Evolutionary conservation across 2,329 filamentous ascomycete species (phyloP).

Genomic region (Aureobasidium sp.): DNA sequence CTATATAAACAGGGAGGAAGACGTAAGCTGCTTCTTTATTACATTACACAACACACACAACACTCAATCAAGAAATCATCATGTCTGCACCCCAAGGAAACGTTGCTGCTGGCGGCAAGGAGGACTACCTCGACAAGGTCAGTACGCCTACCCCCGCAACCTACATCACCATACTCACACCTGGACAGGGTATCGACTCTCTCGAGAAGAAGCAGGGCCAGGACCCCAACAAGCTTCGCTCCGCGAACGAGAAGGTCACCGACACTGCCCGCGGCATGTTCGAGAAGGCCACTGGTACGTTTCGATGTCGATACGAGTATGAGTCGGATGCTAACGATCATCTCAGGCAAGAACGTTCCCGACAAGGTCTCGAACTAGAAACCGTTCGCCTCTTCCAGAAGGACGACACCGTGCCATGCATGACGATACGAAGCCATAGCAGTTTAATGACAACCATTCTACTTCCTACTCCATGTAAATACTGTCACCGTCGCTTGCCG

Average conservation of each 20-base stretch:
- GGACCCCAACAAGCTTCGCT: constrained; percentile 21
- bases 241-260: constrained; percentile 27
- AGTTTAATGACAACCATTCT: neutral
- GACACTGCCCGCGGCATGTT: constrained; percentile 24
- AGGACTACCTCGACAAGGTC: constrained; percentile 25
- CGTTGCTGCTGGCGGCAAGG: constrained; percentile 9
- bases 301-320: neutral
- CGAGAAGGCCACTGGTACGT: constrained; percentile 24
- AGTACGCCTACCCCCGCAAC: neutral
- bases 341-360: constrained; percentile 18
- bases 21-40: neutral
- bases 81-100: constrained; percentile 12
- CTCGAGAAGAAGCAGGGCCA: constrained; percentile 16
- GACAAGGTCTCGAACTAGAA: constrained; percentile 17
- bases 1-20: neutral
- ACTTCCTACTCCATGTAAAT: neutral
- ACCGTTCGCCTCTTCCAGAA: neutral
- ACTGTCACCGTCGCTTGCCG: neutral
- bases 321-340: neutral
- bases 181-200: constrained; percentile 14
- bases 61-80: neutral
- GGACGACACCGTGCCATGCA: neutral
- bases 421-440: constrained; percentile 5
- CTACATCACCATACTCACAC: neutral
- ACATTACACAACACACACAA: constrained; percentile 5